Evolutionary conservation across 768 basidiomycete genomes (phyloP).

Genomic region (Tephrocybe sp.): DNA sequence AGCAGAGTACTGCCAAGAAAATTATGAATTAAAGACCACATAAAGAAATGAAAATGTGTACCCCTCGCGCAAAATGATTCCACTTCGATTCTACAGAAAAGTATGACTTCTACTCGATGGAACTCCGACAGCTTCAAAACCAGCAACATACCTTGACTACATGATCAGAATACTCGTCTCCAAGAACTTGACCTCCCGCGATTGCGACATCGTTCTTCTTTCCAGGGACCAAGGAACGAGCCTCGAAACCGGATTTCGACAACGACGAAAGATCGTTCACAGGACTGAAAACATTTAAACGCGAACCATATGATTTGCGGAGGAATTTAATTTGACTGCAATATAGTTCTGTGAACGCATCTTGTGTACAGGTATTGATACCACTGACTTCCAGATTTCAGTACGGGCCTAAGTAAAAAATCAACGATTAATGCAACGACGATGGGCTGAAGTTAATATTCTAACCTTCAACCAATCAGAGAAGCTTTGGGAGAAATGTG

Average conservation of each 20-base stretch:
- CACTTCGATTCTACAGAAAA: constrained; percentile 71
- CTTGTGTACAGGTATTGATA: neutral
- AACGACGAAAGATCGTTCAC: constrained; percentile 84
- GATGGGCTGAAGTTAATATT: neutral
- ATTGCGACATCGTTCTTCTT: constrained; percentile 74
- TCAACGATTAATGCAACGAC: neutral
- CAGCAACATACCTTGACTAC: constrained; percentile 69
- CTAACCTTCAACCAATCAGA: constrained; percentile 83
- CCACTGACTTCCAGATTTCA: constrained; percentile 89
- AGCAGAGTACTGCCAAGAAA: constrained; percentile 62
- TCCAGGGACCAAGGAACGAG: constrained; percentile 59
- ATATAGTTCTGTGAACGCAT: neutral
- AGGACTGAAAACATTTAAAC: constrained; percentile 89
- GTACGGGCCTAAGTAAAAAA: constrained; percentile 56
- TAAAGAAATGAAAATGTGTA: constrained; percentile 27
- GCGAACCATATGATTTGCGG: constrained; percentile 76
- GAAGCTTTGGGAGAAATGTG: constrained; percentile 67
- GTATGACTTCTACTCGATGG: neutral
- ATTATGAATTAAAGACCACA: neutral
- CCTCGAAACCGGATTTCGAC: constrained; percentile 65
- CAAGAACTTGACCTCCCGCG: constrained; percentile 81
- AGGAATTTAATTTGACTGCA: constrained; percentile 83
- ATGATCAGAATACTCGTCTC: constrained; percentile 95
- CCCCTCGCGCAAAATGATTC: constrained; percentile 92
- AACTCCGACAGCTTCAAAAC: neutral